Base-by-base conservation (phyloP, 768 basidiomycete genomes). In the Hirschioporus abietinus region DNA sequence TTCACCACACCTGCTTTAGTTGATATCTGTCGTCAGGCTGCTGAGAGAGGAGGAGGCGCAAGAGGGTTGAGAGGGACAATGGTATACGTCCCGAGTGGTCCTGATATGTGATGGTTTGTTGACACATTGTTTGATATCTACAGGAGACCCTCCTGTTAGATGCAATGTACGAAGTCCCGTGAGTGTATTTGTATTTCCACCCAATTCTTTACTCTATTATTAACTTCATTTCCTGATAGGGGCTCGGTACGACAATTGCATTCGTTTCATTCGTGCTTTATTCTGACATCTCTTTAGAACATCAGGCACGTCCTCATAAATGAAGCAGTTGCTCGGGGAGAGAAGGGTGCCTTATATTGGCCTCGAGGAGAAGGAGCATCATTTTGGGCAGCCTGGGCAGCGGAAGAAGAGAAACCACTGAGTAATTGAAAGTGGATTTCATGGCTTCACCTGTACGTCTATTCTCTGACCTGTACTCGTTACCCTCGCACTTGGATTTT, bases 91-190 rank as follows among this genome's bases (percentile, higher is more conserved):
- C 23, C 20, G 62, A 68, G 80, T 73, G 65, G 62, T 61, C 58
- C 35, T 15, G 17, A 57, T 35, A 35, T 63, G 25, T 61, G 35
- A 8, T 52, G 23, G 60, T 20, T 61, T 27, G 36, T 58, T 26
- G 66, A 60, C 64, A 60, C 57, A 68, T 62, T 60, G 27, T 20
- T 57, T n/a, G 64, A 8, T 30, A 35, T 20, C 59, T 36, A 8
- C 71, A 93, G 92, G 96, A 97, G 78, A 75, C 82, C 24, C 74
- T 96, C 1, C 78, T 99, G 63, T 79, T 96, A 62, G 94, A 98
- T 63, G 83, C 93, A 0, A 97, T 97, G 95, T 96, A 93, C 73
- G 91, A 94, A 80, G 89, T 89, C 60, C 93, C 93, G 89, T 92
- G 76, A 86, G 90, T 87, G 17, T 42, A 61, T n/a, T n/a, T 42